These are phyloP conservation scores for Diplodia corticola DNA, from an alignment of 2,329 filamentous ascomycete genomes.

Conservation along the genomic window DNA sequence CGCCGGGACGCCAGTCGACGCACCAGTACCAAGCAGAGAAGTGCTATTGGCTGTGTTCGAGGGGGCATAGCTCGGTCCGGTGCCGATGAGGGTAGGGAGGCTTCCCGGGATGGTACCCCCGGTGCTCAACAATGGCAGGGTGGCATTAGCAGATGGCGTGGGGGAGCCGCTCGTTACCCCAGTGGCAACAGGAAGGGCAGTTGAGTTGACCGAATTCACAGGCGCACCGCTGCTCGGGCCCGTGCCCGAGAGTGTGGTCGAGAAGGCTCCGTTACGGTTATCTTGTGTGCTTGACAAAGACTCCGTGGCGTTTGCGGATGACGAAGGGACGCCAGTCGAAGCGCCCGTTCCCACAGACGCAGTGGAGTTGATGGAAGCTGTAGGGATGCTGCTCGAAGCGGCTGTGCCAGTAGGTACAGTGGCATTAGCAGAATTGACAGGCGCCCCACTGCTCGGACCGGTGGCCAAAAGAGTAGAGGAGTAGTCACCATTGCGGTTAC, in stretches of 20 bases:
- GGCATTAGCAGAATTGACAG: slow-evolving; percentile 26
- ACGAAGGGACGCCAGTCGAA: slow-evolving; percentile 25
- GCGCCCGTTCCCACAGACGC: slow-evolving; percentile 3
- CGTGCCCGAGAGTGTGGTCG: not conserved
- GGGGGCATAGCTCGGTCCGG: not conserved
- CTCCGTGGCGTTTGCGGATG: slow-evolving; percentile 25
- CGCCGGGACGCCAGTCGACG: not conserved
- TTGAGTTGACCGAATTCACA: slow-evolving; percentile 23
- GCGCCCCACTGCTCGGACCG: slow-evolving; percentile 10
- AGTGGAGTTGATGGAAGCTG: slow-evolving; percentile 26
- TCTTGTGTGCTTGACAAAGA: slow-evolving; percentile 24
- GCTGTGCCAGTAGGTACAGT: slow-evolving; percentile 11
- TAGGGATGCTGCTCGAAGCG: slow-evolving; percentile 24
- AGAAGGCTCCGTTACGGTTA: not conserved
- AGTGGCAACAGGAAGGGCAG: slow-evolving; percentile 13
- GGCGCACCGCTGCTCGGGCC: not conserved
- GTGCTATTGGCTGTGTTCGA: slow-evolving; percentile 2
- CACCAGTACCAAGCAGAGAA: not conserved
- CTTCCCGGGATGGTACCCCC: too few relatives aligned
- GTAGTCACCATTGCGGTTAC: slow-evolving; percentile 6
- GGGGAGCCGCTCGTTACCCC: slow-evolving; percentile 24
- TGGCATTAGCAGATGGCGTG: slow-evolving; percentile 25
- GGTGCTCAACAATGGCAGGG: slow-evolving; percentile 25
- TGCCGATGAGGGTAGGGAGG: not conserved
- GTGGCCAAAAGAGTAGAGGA: not conserved